Evolutionary conservation across 2,329 filamentous ascomycete genomes (phyloP).

Genomic region (Claviceps humidiphila): DNA sequence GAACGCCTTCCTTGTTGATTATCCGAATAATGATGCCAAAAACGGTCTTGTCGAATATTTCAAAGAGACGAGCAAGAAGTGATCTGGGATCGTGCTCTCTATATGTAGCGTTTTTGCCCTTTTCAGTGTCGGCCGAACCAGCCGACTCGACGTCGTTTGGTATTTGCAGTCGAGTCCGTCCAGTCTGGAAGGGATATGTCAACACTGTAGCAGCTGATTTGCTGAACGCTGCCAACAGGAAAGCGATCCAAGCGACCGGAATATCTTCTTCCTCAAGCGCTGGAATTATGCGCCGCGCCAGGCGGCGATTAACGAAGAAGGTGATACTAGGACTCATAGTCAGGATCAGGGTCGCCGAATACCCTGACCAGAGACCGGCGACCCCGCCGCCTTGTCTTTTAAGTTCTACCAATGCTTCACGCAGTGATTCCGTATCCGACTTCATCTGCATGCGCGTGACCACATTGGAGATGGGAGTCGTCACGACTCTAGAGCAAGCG

Average conservation of each 20-base stretch:
- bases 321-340: slow-evolving; percentile 80
- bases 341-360: slow-evolving; percentile 65
- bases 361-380: slow-evolving; percentile 74
- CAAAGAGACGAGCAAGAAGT: slow-evolving; percentile 6
- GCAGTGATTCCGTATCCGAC: slow-evolving; percentile 29
- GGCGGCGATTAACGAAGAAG: slow-evolving; percentile 64
- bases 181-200: slow-evolving; percentile 77
- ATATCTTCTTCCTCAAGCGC: slow-evolving; percentile 29
- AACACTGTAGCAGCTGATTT: slow-evolving; percentile 64
- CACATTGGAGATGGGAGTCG: slow-evolving; percentile 69
- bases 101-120: slow-evolving; percentile 4
- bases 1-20: slow-evolving; percentile 49
- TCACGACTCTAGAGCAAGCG: slow-evolving; percentile 60
- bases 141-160: slow-evolving; percentile 20
- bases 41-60: slow-evolving; percentile 34
- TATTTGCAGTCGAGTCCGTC: slow-evolving; percentile 67
- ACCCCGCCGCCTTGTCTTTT: slow-evolving; percentile 51
- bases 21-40: slow-evolving; percentile 49
- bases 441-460: slow-evolving; percentile 71
- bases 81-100: slow-evolving; percentile 4
- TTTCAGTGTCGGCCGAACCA: slow-evolving; percentile 2
- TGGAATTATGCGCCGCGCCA: slow-evolving; percentile 47
- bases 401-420: slow-evolving; percentile 51
- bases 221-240: slow-evolving; percentile 55
- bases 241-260: slow-evolving; percentile 25